These are phyloP conservation scores for Plenodomus lindquistii DNA, from an alignment of 2,329 filamentous ascomycete genomes.

Conservation along the genomic window DNA sequence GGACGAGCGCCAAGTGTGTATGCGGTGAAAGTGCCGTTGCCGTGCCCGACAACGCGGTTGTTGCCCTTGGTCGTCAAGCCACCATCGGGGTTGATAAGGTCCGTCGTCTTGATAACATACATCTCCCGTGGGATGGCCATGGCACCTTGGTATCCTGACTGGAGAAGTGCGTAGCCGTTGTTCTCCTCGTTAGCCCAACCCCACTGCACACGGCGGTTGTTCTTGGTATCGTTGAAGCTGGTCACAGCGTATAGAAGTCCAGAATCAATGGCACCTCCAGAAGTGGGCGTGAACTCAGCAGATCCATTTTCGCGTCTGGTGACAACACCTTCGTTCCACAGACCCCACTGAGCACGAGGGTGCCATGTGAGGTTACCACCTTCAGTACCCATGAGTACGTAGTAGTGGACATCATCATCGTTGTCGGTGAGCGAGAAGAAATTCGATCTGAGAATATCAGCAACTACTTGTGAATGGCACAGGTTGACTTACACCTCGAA, in stretches of 20 bases:
- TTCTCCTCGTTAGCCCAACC: slow-evolving; percentile 53
- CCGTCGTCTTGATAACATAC: slow-evolving; percentile 50
- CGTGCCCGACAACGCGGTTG: slow-evolving; percentile 38
- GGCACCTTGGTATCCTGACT: slow-evolving; percentile 52
- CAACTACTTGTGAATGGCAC: neutral
- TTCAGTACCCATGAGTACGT: slow-evolving; percentile 49
- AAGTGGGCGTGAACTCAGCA: slow-evolving; percentile 49
- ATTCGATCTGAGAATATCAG: slow-evolving; percentile 39
- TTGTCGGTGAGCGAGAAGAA: slow-evolving; percentile 52
- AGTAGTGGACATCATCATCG: slow-evolving; percentile 51
- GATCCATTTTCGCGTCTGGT: slow-evolving; percentile 50
- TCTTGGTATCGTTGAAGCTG: slow-evolving; percentile 54
- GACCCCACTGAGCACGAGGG: slow-evolving; percentile 47
- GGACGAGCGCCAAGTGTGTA: slow-evolving; percentile 51
- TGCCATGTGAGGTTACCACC: slow-evolving; percentile 51
- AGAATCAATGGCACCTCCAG: slow-evolving; percentile 51
- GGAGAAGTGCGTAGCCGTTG: slow-evolving; percentile 46
- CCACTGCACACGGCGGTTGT: slow-evolving; percentile 53
- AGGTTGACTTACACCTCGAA: slow-evolving; percentile 48
- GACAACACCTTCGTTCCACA: slow-evolving; percentile 52
- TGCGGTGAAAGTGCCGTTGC: slow-evolving; percentile 48
- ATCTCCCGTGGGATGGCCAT: slow-evolving; percentile 51
- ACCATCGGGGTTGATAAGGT: slow-evolving; percentile 43
- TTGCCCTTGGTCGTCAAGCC: slow-evolving; percentile 41
- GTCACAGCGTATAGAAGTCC: slow-evolving; percentile 52